A percentile compares a stretch with the other conserved stretches of the same genome.
Evolutionary conservation across 1,139 yeast genomes (phyloP).

Genomic region (Geotrichum restrictum): DNA sequence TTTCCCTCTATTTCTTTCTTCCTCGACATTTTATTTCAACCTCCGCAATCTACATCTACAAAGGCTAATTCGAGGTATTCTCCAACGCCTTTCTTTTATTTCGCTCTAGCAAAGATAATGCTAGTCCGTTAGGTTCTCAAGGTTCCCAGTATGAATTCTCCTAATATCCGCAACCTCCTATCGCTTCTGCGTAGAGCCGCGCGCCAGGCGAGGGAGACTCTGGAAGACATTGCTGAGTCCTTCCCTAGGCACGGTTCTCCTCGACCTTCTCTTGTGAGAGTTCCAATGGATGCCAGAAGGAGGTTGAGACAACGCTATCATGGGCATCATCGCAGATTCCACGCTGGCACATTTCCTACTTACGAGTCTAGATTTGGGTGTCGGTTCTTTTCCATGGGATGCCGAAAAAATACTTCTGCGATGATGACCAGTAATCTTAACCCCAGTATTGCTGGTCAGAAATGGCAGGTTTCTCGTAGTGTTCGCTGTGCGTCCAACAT

Average conservation of each 20-base stretch:
- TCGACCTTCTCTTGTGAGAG: constrained; percentile 9
- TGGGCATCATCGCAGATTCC: background rate
- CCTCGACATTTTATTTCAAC: background rate
- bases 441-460: background rate
- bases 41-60: background rate
- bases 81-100: background rate
- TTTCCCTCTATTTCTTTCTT: background rate
- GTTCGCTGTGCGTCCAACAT: background rate
- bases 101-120: background rate
- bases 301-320: background rate
- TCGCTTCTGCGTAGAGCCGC: constrained; percentile 21
- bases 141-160: constrained; percentile 5
- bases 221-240: constrained; percentile 17
- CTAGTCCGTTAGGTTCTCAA: background rate
- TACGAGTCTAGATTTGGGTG: background rate
- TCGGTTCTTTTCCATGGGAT: background rate
- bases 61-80: background rate
- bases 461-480: background rate
- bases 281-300: constrained; percentile 4
- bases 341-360: background rate
- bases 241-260: constrained; percentile 11
- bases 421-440: constrained; percentile 4
- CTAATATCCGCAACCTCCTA: constrained; percentile 10
- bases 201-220: constrained; percentile 16
- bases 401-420: background rate